These are phyloP conservation scores for Paraconiothyrium brasiliense DNA, from an alignment of 2,329 filamentous ascomycete species.

Conservation along the genomic window DNA sequence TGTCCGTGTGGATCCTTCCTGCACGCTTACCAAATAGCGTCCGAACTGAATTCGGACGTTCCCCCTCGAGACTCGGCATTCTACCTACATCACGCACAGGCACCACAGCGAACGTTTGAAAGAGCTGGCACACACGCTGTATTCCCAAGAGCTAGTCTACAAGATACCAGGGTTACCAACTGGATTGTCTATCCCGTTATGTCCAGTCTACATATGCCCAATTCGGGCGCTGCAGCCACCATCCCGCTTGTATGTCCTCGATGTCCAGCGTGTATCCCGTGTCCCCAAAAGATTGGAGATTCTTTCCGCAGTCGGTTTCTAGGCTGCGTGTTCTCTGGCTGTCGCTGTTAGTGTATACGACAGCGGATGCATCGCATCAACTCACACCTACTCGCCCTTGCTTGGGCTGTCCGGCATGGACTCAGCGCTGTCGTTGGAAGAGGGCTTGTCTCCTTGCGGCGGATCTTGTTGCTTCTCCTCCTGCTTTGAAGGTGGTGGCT, in stretches of 20 bases:
- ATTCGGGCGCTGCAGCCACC: not conserved
- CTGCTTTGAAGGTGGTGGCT: not conserved
- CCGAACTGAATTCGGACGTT: not conserved
- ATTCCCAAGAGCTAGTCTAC: not conserved
- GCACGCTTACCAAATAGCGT: constrained; percentile 3
- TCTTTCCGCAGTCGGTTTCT: not conserved
- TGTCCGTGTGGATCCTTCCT: not conserved
- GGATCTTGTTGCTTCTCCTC: not conserved
- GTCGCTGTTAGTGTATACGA: not conserved
- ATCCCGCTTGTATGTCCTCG: not conserved
- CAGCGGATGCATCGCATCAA: not conserved
- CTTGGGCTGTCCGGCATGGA: not conserved
- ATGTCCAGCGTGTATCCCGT: not conserved
- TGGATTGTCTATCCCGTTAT: not conserved
- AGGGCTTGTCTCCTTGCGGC: not conserved
- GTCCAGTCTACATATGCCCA: not conserved
- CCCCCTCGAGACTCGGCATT: not conserved
- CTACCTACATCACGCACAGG: not conserved
- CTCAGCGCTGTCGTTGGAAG: not conserved
- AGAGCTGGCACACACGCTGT: not conserved
- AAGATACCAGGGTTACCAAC: not conserved
- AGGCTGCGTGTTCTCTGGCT: not conserved
- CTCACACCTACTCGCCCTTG: not conserved
- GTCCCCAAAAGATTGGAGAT: not conserved
- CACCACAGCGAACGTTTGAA: not conserved